A percentile compares a stretch with the other conserved stretches of the same genome.
Evolutionary conservation across 2,329 filamentous ascomycete species (phyloP).

Genomic region (Escovopsis sp.): DNA sequence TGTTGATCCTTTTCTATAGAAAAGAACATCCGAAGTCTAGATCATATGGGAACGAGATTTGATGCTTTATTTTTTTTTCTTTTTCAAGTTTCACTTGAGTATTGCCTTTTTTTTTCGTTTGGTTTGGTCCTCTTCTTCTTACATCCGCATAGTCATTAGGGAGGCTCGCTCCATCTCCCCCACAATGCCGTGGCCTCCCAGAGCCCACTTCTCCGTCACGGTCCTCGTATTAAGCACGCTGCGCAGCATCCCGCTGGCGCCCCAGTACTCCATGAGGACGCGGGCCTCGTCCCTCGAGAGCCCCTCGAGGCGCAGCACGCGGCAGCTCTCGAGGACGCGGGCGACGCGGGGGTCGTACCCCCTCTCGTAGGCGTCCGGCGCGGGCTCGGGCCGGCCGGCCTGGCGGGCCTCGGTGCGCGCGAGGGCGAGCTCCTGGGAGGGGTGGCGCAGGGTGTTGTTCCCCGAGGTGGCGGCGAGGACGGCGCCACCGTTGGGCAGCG

Average conservation of each 20-base stretch:
- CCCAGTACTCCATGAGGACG: slow-evolving; percentile 85
- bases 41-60: slow-evolving; percentile 4
- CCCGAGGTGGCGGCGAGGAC: slow-evolving; percentile 60
- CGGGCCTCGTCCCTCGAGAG: slow-evolving; percentile 62
- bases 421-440: slow-evolving; percentile 55
- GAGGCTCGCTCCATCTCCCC: slow-evolving; percentile 68
- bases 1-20: too few species aligned
- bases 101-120: too few species aligned
- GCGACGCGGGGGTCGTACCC: slow-evolving; percentile 44
- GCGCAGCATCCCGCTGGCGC: slow-evolving; percentile 66
- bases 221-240: slow-evolving; percentile 52
- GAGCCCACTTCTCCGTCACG: slow-evolving; percentile 70
- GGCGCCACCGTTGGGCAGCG: slow-evolving; percentile 59
- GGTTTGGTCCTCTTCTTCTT: slow-evolving; percentile 6
- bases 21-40: background rate
- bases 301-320: slow-evolving; percentile 46
- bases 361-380: slow-evolving; percentile 37
- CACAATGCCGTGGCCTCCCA: slow-evolving; percentile 67
- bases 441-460: slow-evolving; percentile 51
- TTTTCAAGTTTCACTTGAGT: background rate
- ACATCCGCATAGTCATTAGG: slow-evolving; percentile 34
- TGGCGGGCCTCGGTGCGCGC: slow-evolving; percentile 35
- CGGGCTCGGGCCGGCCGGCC: slow-evolving; percentile 22
- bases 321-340: slow-evolving; percentile 33
- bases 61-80: background rate